These are phyloP conservation scores for Discostella pseudostelligera DNA, from an alignment of 108 stramenopile species.

Conservation along the genomic window DNA sequence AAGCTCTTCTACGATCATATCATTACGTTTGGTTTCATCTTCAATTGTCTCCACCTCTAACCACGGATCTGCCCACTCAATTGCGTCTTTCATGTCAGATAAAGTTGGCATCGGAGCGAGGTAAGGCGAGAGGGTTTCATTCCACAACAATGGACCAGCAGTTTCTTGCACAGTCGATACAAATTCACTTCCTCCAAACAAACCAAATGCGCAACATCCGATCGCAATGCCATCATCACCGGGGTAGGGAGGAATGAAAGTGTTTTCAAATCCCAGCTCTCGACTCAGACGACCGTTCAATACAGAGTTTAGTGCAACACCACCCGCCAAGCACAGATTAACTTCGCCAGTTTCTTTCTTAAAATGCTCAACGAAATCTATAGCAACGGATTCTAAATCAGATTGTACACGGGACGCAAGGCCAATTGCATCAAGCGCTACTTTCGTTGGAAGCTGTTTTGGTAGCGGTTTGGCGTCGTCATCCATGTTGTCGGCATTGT, in stretches of 20 bases:
- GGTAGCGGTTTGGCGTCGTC: slow-evolving; percentile 19
- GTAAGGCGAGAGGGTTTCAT: slow-evolving; percentile 72
- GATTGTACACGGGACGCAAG: slow-evolving; percentile 76
- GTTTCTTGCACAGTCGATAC: background rate
- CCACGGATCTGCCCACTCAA: slow-evolving; percentile 76
- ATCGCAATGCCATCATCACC: slow-evolving; percentile 94
- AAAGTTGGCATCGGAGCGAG: slow-evolving; percentile 60
- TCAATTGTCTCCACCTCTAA: slow-evolving; percentile 60
- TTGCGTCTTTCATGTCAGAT: slow-evolving; percentile 67
- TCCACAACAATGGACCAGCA: slow-evolving; percentile 53
- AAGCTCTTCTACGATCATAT: slow-evolving; percentile 68
- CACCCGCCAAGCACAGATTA: slow-evolving; percentile 91
- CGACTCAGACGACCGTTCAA: slow-evolving; percentile 84
- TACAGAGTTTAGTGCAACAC: slow-evolving; percentile 92
- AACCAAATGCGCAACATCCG: slow-evolving; percentile 90
- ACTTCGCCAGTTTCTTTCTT: slow-evolving; percentile 76
- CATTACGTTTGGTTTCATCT: slow-evolving; percentile 54
- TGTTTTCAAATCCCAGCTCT: slow-evolving; percentile 81
- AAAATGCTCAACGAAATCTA: slow-evolving; percentile 85
- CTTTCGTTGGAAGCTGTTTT: slow-evolving; percentile 65
- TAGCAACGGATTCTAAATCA: slow-evolving; percentile 77
- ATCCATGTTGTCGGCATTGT: background rate
- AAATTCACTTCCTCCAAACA: slow-evolving; percentile 54
- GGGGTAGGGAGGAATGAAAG: slow-evolving; percentile 90
- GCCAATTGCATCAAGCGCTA: slow-evolving; percentile 79